phyloP scores from a whole-genome alignment of 768 basidiomycete species.

The Rhodotorula kratochvilovae region DNA sequence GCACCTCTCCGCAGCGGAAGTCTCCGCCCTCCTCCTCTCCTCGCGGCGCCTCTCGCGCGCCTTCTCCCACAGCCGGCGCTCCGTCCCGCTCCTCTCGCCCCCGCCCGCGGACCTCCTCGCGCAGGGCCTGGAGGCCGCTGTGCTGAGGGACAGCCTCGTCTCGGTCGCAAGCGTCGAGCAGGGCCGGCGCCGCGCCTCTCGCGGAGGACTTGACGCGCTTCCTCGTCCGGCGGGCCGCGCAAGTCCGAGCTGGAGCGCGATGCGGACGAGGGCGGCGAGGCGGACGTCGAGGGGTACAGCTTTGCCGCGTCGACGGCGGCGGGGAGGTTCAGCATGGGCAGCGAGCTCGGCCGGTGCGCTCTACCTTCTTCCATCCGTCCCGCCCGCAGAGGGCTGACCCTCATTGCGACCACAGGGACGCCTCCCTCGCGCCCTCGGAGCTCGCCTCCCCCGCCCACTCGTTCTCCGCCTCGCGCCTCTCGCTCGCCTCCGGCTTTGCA shows the following conservation, averaged over 20 bases:
- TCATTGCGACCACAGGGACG: background rate
- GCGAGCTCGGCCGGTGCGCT: background rate
- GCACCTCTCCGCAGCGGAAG: background rate
- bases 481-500: background rate
- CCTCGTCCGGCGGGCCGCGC: background rate
- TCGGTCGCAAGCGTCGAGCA: constrained; percentile 5
- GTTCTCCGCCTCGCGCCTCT: background rate
- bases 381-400: no score
- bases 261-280: background rate
- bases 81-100: background rate
- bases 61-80: background rate
- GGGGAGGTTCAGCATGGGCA: constrained; percentile 8
- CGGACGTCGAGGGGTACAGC: background rate
- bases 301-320: background rate
- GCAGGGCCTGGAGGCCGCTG: background rate
- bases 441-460: background rate
- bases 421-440: background rate
- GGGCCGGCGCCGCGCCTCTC: background rate
- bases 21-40: background rate
- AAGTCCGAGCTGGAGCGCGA: background rate
- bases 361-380: background rate
- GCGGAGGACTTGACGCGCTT: constrained; percentile 1
- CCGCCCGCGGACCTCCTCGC: background rate
- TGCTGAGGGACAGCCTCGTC: background rate
- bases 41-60: background rate